These are phyloP conservation scores for Obelidium mucronatum DNA, from an alignment of 192 early-diverging fungal genomes.

Conservation along the genomic window DNA sequence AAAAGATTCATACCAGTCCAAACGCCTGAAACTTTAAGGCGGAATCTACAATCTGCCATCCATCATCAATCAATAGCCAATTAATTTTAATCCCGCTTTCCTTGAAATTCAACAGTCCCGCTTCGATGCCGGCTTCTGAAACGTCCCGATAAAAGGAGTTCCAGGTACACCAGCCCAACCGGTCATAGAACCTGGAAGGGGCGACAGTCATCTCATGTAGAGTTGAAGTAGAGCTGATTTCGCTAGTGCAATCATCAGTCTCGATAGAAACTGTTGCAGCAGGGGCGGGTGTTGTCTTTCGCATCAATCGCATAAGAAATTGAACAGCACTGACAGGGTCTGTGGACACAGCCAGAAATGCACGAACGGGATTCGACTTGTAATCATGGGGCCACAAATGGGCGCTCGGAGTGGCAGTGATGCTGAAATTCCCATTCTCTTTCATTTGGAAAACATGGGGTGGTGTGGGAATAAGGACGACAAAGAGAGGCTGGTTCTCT, in stretches of 20 bases:
- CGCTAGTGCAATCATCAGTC: not conserved
- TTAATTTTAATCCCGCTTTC: not conserved
- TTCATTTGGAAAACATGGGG: not conserved
- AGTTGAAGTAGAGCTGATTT: not conserved
- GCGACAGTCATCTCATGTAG: not conserved
- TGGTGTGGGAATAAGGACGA: not conserved
- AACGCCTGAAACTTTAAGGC: conserved; percentile 3
- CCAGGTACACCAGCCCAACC: conserved; percentile 36
- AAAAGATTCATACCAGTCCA: conserved; percentile 7
- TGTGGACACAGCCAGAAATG: not conserved
- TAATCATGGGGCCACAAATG: not conserved
- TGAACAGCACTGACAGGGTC: conserved; percentile 5
- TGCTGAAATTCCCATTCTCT: not conserved
- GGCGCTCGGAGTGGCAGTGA: not conserved
- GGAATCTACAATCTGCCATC: conserved; percentile 22
- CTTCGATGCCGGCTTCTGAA: not conserved
- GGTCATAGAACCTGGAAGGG: not conserved
- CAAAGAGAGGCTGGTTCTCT: not conserved
- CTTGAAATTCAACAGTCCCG: conserved; percentile 4
- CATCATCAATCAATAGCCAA: conserved; percentile 31
- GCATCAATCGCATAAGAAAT: not conserved
- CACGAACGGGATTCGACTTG: conserved; percentile 7
- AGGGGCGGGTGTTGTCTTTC: too few species aligned
- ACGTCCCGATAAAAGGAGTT: conserved; percentile 24
- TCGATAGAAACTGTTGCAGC: not conserved